Evolutionary conservation across 2,329 filamentous ascomycete species (phyloP).

Genomic region (Aspergillus uvarum): DNA sequence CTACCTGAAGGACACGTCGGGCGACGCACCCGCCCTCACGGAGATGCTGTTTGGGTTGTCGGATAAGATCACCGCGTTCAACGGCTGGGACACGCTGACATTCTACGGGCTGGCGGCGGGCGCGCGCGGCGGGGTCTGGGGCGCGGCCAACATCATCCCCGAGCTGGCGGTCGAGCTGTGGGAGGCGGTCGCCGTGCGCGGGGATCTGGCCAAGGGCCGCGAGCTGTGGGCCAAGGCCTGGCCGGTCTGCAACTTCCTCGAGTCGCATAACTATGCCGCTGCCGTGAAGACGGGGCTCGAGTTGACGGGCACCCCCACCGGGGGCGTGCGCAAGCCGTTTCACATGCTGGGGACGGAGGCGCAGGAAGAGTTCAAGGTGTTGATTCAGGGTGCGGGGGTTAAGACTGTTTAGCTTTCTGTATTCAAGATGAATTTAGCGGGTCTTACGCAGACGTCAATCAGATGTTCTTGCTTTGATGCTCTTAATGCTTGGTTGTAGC

Average conservation of each 20-base stretch:
- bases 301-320: conserved; percentile 47
- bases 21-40: conserved; percentile 52
- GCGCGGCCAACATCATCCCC: conserved; percentile 52
- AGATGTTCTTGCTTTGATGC: too few species aligned
- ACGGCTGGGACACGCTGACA: conserved; percentile 56
- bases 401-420: conserved; percentile 22
- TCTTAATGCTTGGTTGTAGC: too few species aligned
- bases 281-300: conserved; percentile 54
- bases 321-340: conserved; percentile 53
- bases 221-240: conserved; percentile 52
- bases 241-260: conserved; percentile 53
- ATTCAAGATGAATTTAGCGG: too few species aligned
- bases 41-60: conserved; percentile 49
- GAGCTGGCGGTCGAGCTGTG: conserved; percentile 51
- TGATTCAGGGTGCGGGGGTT: conserved; percentile 44
- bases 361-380: conserved; percentile 36
- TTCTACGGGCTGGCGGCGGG: conserved; percentile 55
- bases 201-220: conserved; percentile 45
- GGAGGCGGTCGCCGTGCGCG: conserved; percentile 47
- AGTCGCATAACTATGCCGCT: conserved; percentile 49
- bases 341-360: conserved; percentile 36
- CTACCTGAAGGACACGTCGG: conserved; percentile 55
- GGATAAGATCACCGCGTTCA: conserved; percentile 50
- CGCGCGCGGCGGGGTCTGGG: conserved; percentile 53
- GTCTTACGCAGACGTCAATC: too few species aligned